Evolutionary conservation across 768 basidiomycete genomes (phyloP), one percentile per base, ranked within the genome.

Genomic region (Pisolithus microcarpus): DNA sequence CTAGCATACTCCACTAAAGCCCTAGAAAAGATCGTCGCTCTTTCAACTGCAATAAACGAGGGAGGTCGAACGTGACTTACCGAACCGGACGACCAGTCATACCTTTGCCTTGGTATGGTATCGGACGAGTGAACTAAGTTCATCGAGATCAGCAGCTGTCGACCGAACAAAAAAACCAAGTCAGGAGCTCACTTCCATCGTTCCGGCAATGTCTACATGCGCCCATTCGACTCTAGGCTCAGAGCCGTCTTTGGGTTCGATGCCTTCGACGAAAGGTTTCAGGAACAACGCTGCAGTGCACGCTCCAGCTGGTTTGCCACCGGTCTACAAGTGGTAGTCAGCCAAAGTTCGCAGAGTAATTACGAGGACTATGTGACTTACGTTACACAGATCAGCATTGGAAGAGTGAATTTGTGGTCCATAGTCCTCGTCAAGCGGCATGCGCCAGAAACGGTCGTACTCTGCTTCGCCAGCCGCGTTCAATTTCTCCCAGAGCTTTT

Each of bases 261-360:
- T 79, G 4, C 87, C 88, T 23, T 85, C 76, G 1, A 86, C 86
- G 57, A 91, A 91, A 3, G 82, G 75, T 70, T 89, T 88, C 51
- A 94, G 72, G 82, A 94, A 94, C 18, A 91, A 70, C 2, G 91
- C 90, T 2, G 91, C 91, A 1, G 91, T 93, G 68, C 79, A 82
- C 49, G 80, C 73, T 34, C 89, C 91, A 8, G 70, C 91, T 38
- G 78, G 72, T 21, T 69, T 74, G n/a, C 89, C 90, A 43, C 91
- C 87, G 23, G 74, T 80, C 84, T 89, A 57, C 5, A 45, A 38
- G 23, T 50, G 46, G 40, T 34, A 3, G 1, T 40, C 30, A 47
- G 60, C n/a, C 52, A 11, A 18, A 36, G 18, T 34, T 21, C 10
- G 34, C 7, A 37, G 5, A 21, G 8, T 10, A 48, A 34, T 8